These are phyloP conservation scores for Isatis tinctoria DNA, from an alignment of 345 rosid genomes.

Conservation along the genomic window DNA sequence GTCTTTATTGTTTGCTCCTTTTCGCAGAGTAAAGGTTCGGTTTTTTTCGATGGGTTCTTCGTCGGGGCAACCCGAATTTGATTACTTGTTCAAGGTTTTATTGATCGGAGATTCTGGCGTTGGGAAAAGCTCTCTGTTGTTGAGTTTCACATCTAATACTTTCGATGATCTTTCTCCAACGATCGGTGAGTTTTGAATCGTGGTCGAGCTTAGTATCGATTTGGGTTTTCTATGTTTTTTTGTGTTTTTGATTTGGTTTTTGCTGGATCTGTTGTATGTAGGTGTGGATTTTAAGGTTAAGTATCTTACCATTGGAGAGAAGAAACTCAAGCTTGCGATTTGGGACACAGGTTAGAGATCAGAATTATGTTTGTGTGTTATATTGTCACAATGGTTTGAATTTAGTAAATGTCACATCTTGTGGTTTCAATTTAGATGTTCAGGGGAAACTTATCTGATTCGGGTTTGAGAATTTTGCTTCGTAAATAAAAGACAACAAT, in stretches of 20 bases:
- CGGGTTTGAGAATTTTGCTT: background rate
- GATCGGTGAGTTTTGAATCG: conserved; percentile 40
- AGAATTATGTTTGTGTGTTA: background rate
- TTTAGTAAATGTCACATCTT: background rate
- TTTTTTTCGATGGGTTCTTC: conserved; percentile 49
- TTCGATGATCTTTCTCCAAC: conserved; percentile 79
- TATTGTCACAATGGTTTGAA: background rate
- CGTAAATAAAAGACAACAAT: background rate
- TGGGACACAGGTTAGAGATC: conserved; percentile 81
- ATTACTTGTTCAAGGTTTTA: conserved; percentile 67
- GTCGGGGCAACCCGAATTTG: conserved; percentile 61
- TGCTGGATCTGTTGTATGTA: conserved; percentile 20
- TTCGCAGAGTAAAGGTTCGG: background rate
- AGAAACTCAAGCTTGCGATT: conserved; percentile 88
- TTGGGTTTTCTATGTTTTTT: background rate
- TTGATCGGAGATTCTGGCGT: conserved; percentile 85
- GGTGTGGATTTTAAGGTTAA: conserved; percentile 97
- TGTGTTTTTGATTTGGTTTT: background rate
- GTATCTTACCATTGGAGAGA: conserved; percentile 67
- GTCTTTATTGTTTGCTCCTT: background rate
- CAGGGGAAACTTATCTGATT: background rate
- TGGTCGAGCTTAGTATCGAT: background rate
- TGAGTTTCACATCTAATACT: conserved; percentile 69
- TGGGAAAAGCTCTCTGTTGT: conserved; percentile 71
- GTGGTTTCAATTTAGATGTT: background rate